Evolutionary conservation across 768 basidiomycete genomes (phyloP).

Genomic region (Termitomyces sp.): DNA sequence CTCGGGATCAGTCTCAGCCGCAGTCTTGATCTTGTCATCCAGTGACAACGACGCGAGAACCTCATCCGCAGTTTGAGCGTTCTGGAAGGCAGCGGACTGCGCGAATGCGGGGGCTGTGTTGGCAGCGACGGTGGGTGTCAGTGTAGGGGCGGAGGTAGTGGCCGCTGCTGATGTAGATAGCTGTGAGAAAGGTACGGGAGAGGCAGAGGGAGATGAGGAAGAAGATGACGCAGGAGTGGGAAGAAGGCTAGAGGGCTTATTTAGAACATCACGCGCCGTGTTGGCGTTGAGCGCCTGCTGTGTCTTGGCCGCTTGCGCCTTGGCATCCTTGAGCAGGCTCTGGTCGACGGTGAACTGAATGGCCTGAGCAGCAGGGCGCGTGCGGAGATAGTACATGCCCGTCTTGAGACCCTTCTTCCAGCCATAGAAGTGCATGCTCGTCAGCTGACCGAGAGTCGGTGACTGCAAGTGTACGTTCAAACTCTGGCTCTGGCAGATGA

Average conservation of each 20-base stretch:
- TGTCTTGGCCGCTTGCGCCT: constrained; percentile 47
- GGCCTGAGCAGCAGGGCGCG: constrained; percentile 90
- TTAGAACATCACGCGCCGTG: constrained; percentile 20
- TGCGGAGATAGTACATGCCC: constrained; percentile 97
- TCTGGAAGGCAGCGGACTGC: constrained; percentile 27
- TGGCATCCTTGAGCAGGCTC: constrained; percentile 64
- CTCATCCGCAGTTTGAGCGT: constrained; percentile 20
- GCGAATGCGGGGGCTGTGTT: background rate
- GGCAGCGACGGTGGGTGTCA: constrained; percentile 14
- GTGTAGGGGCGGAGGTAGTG: constrained; percentile 20
- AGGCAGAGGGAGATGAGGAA: constrained; percentile 27
- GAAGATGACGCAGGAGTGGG: constrained; percentile 32
- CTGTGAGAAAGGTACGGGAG: constrained; percentile 21
- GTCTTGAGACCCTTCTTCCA: constrained; percentile 99
- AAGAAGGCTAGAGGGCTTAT: constrained; percentile 23
- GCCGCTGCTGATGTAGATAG: constrained; percentile 9
- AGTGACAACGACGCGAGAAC: constrained; percentile 35
- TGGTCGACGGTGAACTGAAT: constrained; percentile 98
- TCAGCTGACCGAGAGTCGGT: constrained; percentile 89
- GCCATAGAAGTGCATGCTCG: constrained; percentile 98
- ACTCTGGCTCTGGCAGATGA: constrained; percentile 94
- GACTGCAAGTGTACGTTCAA: constrained; percentile 91
- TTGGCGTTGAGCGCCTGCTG: constrained; percentile 35
- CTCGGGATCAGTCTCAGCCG: constrained; percentile 64
- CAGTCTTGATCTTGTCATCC: constrained; percentile 49